Base-by-base conservation (phyloP, 352 stramenopile species). In the Plasmopara muralis region DNA sequence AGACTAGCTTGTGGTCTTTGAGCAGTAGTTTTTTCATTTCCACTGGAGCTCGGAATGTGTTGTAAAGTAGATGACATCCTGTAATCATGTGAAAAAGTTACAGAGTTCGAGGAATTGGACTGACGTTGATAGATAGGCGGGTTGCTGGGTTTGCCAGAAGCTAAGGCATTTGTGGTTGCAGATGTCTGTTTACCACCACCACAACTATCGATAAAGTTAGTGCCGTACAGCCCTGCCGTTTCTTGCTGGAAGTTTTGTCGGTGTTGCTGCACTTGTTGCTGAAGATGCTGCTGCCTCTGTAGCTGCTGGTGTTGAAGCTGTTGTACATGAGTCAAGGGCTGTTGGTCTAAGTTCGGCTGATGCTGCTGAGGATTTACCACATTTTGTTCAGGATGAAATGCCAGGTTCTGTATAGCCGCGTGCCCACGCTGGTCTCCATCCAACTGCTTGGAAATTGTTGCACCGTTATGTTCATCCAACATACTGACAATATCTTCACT, bases 401-500 rank as follows among this genome's bases (percentile, higher is more conserved):
- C 56, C 41, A 65, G 56, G 18, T 45, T 56, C 7, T 71, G 59
- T 50, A 68, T 62, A 8, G 46, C 42, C 20, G 50, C 39, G n/a
- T 60, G 48, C 6, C 50, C 51, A 0, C 56, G 45, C 16, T 51
- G 51, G 1, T 66, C 50, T n/a, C 30, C 30, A n/a, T 68, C 63
- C 38, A 69, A 47, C 7, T 66, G 60, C 53, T 70, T 72, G 31
- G 49, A 50, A 34, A 69, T 66, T 13, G 57, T 35, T n/a, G 66
- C 55, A n/a, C 74, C 70, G 16, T 70, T 70, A 15, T 53, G 60
- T 4, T 85, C 75, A 52, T 87, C 72, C 29, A 88, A 53, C 73
- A 90, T 83, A 34, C 68, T 83, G 50, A 81, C 77, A n/a, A 90
- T 71, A 53, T 90, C 80, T 43, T 90, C 80, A 42, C 80, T 90